Base-by-base conservation (phyloP, 768 basidiomycete genomes). In the Cystobasidiopsis lactophilus region DNA sequence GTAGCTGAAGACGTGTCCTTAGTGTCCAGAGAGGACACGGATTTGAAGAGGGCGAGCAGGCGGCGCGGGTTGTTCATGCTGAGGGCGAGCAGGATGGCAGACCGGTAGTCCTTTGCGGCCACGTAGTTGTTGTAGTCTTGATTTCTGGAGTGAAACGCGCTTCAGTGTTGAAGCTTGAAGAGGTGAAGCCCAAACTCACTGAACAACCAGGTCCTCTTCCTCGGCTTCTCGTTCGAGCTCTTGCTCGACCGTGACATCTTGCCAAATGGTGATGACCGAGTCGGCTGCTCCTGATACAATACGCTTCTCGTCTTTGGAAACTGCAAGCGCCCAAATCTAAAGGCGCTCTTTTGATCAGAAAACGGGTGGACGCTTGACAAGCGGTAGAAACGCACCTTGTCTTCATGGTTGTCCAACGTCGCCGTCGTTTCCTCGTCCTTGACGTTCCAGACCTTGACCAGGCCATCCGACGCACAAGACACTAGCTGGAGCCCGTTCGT, bases 321-420 rank as follows among this genome's bases (percentile, higher is more conserved):
- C 69, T 9, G 85, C 77, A 13, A 96, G 72, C 1, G 89, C 88
- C 93, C 93, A 98, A n/a, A 98, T 78, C 91, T 95, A 59, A 21
- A 16, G 3, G n/a, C 31, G n/a, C n/a, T n/a, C n/a, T n/a, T n/a
- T n/a, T n/a, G n/a, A n/a, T n/a, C n/a, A n/a, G 14, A 30, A 16
- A 14, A 18, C 18, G 16, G 14, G 44, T 5, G 18, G 18, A 1
- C 2, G 24, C 31, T 29, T 19, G 5, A 1, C 10, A 1, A 16
- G 40, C 18, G n/a, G 52, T 14, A 3, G 16, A 14, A n/a, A 61
- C 77, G 19, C 55, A 82, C 89, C 74, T 95, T 96, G 58, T 95
- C 91, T 65, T 93, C 85, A 61, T 98, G 93, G 62, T 91, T 91
- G 66, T 98, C 93, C 66, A 98, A 69, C 4, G 91, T 96, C 18